Evolutionary conservation across 2,329 filamentous ascomycete genomes (phyloP), one percentile per base, ranked within the genome.

Genomic region (Cladosporium sp.): DNA sequence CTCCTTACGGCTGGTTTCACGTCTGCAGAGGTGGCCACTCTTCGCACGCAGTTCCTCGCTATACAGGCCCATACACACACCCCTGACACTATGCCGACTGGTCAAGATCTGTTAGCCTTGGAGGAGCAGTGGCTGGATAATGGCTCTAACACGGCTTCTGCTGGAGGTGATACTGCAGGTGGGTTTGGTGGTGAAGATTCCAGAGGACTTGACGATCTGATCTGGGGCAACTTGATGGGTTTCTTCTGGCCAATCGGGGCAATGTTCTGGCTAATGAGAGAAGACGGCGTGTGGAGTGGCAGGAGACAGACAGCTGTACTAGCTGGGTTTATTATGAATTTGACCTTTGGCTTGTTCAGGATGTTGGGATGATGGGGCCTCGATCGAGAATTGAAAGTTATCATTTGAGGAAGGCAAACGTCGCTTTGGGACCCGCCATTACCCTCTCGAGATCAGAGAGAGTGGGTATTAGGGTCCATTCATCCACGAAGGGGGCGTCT

Each of bases 171-270:
- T 24, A 71, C 72, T 4, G 69, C 73, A 45, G 71, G 71, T 20
- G 77, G 79, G 3, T 79, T 80, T 36, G 80, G 78, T 24, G 78
- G 82, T 56, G 75, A 80, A 45, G 78, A 80, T 47, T 84, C 82
- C 0, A 85, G 83, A 0, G 81, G 89, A 10, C 77, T 96, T 44
- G 93, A 97, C 68, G 87, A 95, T 67, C 84, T 97, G 77, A 80
- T 97, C 58, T 89, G 87, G 75, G 94, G 92, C 4, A 90, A 94
- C 72, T 77, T 95, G 59, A 89, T 94, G 67, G 94, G 94, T 0
- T 99, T 97, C 78, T 89, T 99, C 71, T 97, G 93, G 84, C 94
- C 94, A 3, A 74, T 97, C 9, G 93, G 90, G 0, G 91, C 90
- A 66, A 77, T 93, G 57, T 85, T 88, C 53, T 97, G 92, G 91